Conservation (phyloP, 1,284 basidiomycete genomes). For the Austroboletus novae-zelandiae region DNA sequence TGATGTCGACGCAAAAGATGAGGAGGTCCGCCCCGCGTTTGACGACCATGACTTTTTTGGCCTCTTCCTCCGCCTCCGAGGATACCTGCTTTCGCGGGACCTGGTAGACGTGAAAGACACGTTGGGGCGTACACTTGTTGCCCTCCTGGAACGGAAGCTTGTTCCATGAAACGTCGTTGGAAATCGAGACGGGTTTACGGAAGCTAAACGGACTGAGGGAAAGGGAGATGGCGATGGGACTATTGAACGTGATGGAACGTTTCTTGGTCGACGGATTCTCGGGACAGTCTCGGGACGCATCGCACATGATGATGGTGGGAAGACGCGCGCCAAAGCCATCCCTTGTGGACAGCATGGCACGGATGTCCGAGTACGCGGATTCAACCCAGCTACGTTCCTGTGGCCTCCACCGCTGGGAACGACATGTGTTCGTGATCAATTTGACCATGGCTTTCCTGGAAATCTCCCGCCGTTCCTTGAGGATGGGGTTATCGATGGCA, state of each 20-base stretch:
- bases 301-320: conserved; percentile 26
- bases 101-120: conserved; percentile 24
- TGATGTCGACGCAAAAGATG: conserved; percentile 20
- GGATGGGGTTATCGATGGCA: conserved; percentile 4
- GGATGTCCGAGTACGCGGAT: conserved; percentile 25
- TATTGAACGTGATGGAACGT: conserved; percentile 24
- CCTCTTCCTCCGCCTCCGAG: conserved; percentile 3
- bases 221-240: conserved; percentile 17
- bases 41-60: conserved; percentile 6
- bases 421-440: conserved; percentile 21
- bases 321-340: conserved; percentile 3
- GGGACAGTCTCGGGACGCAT: conserved; percentile 4
- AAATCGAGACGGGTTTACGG: conserved; percentile 23
- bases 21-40: conserved; percentile 27
- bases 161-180: conserved; percentile 8
- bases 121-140: conserved; percentile 6
- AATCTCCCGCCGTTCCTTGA: conserved; percentile 18
- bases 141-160: conserved; percentile 23
- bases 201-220: conserved; percentile 15
- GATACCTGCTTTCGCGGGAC: conserved; percentile 7
- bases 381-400: conserved; percentile 25
- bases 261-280: conserved; percentile 1
- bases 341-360: conserved; percentile 19
- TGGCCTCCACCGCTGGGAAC: conserved; percentile 22
- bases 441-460: conserved; percentile 15